Evolutionary conservation across 208 protist species (phyloP).

Genomic region (Crithidia bombi): DNA sequence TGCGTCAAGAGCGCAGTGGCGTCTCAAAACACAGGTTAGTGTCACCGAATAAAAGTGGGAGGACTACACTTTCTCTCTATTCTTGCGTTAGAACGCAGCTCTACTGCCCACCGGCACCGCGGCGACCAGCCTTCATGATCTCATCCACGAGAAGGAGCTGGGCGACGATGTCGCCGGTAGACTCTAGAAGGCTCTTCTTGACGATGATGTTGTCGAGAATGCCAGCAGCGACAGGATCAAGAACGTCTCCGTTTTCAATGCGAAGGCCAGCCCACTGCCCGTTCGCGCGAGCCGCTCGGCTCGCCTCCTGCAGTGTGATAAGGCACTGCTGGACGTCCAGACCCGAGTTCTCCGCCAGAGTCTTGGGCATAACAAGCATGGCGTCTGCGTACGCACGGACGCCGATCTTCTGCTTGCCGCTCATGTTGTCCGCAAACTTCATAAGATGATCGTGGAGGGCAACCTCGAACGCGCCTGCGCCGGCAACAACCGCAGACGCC

Average conservation of each 20-base stretch:
- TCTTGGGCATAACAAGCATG: conserved; percentile 99
- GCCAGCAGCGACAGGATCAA: conserved; percentile 94
- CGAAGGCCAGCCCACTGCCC: conserved; percentile 95
- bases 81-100: too few species aligned
- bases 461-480: conserved; percentile 99
- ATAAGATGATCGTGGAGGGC: conserved; percentile 93
- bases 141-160: conserved; percentile 99
- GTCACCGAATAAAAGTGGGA: too few species aligned
- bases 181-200: conserved; percentile 98
- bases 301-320: conserved; percentile 95
- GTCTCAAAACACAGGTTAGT: too few species aligned
- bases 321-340: conserved; percentile 98
- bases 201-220: conserved; percentile 99
- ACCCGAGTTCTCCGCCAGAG: conserved; percentile 98
- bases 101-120: conserved; percentile 75
- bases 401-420: conserved; percentile 95
- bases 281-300: conserved; percentile 60
- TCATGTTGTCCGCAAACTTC: conserved; percentile 86
- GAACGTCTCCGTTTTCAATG: conserved; percentile 96
- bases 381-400: conserved; percentile 99
- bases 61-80: too few species aligned
- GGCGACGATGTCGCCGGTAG: conserved; percentile 95
- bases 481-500: conserved; percentile 94
- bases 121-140: conserved; percentile 98
- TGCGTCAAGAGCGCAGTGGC: too few species aligned